Conservation (phyloP, 2,329 filamentous ascomycete genomes). For the Fusarium sp. region DNA sequence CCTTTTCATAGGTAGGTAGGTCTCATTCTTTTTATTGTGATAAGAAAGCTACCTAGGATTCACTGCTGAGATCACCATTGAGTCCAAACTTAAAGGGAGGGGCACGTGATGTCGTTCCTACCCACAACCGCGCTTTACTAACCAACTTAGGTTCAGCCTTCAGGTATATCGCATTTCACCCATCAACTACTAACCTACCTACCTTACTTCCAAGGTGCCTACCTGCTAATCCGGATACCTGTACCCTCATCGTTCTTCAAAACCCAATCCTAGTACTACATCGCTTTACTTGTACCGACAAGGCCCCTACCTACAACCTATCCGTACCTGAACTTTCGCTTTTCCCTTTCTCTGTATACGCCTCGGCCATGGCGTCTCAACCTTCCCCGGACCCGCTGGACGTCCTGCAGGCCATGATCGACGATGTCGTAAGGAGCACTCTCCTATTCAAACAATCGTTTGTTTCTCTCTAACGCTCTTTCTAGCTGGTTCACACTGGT, state of each 20-base stretch:
- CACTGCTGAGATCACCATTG: constrained; percentile 9
- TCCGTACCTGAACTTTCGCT: neutral
- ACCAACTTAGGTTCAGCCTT: constrained; percentile 9
- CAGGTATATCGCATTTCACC: constrained; percentile 3
- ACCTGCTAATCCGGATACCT: neutral
- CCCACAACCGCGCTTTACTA: constrained; percentile 2
- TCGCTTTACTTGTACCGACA: neutral
- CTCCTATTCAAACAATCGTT: neutral
- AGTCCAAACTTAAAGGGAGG: constrained; percentile 1
- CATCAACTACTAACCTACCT: neutral
- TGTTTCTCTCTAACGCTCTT: constrained; percentile 11
- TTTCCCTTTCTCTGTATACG: neutral
- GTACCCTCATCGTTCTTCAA: constrained; percentile 5
- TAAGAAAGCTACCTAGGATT: neutral
- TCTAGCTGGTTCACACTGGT: constrained; percentile 68
- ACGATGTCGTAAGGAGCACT: constrained; percentile 62
- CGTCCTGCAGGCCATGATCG: constrained; percentile 64
- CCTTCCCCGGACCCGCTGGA: constrained; percentile 57
- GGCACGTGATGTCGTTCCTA: constrained; percentile 38
- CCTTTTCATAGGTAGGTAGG: neutral
- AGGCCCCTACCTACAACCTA: neutral
- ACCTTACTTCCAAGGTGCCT: neutral
- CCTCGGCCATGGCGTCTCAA: constrained; percentile 48
- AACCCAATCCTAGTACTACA: neutral
- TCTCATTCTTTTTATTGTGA: neutral